These are phyloP conservation scores for Calocybe gangraenosa DNA, from an alignment of 768 basidiomycete species.

Conservation along the genomic window DNA sequence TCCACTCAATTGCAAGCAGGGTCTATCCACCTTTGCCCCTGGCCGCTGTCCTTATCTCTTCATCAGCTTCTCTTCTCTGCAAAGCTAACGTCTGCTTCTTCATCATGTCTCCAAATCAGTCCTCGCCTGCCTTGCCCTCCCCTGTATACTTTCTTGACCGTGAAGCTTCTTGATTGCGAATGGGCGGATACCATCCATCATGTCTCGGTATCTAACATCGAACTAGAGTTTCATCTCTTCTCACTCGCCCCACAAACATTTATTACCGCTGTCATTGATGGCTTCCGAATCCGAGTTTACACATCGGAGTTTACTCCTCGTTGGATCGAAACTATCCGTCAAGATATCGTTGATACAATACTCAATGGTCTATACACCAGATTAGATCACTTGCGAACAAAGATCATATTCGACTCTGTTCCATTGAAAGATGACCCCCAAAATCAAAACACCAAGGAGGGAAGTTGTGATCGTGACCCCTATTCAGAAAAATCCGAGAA, in stretches of 20 bases:
- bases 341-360: constrained; percentile 33
- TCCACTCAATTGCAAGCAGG: constrained; percentile 2
- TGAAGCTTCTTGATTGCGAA: constrained; percentile 23
- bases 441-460: not conserved
- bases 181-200: constrained; percentile 25
- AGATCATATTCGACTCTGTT: constrained; percentile 24
- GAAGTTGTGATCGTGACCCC: not conserved
- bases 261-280: constrained; percentile 29
- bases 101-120: constrained; percentile 15
- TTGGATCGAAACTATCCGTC: constrained; percentile 32
- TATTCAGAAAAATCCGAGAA: not conserved
- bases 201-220: constrained; percentile 16
- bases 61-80: constrained; percentile 10
- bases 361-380: constrained; percentile 36
- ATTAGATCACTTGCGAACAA: constrained; percentile 33
- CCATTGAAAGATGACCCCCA: constrained; percentile 3
- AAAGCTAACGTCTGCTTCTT: constrained; percentile 10
- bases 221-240: constrained; percentile 31
- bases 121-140: constrained; percentile 25
- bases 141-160: constrained; percentile 27
- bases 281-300: constrained; percentile 30
- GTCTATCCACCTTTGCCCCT: not conserved
- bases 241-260: constrained; percentile 33
- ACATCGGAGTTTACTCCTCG: constrained; percentile 31
- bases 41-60: constrained; percentile 8